These are phyloP conservation scores for Digitaria exilis DNA, from an alignment of 202 grass and related monocot genomes.

Conservation along the genomic window DNA sequence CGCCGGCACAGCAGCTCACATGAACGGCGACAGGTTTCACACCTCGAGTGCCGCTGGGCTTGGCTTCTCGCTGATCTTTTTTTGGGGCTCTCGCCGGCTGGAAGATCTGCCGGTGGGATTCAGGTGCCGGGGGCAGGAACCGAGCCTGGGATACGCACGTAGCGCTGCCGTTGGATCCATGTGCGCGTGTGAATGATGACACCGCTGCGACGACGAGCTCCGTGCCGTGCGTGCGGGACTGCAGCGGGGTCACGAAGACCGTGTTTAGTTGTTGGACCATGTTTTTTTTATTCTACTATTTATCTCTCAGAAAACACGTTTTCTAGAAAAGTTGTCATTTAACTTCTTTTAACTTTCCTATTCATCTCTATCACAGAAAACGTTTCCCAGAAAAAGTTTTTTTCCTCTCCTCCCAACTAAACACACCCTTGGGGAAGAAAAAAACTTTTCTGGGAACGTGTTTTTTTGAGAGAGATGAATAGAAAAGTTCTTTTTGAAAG, in stretches of 20 bases:
- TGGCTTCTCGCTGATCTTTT: neutral
- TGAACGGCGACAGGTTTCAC: slow-evolving; percentile 36
- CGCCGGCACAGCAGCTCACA: slow-evolving; percentile 12
- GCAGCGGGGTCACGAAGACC: neutral
- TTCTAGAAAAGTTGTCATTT: too few relatives aligned
- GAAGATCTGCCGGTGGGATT: slow-evolving; percentile 39
- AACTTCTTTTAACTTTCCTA: too few relatives aligned
- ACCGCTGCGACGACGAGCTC: neutral
- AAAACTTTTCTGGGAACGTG: too few relatives aligned
- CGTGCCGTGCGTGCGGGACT: neutral
- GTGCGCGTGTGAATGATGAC: neutral
- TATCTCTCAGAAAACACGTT: too few relatives aligned
- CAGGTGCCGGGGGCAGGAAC: slow-evolving; percentile 42
- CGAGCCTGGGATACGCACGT: neutral
- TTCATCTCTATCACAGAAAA: too few relatives aligned
- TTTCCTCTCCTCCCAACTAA: too few relatives aligned
- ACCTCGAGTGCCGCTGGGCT: neutral
- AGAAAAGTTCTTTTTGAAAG: too few relatives aligned
- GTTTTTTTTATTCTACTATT: too few relatives aligned
- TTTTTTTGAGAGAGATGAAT: too few relatives aligned
- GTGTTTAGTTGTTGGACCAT: too few relatives aligned
- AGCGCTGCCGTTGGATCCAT: slow-evolving; percentile 12
- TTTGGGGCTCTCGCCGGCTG: neutral
- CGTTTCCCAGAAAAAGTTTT: too few relatives aligned
- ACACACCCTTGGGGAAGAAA: too few relatives aligned